phyloP scores from a whole-genome alignment of 2,329 filamentous ascomycete genomes.

The Colletotrichum costaricense region DNA sequence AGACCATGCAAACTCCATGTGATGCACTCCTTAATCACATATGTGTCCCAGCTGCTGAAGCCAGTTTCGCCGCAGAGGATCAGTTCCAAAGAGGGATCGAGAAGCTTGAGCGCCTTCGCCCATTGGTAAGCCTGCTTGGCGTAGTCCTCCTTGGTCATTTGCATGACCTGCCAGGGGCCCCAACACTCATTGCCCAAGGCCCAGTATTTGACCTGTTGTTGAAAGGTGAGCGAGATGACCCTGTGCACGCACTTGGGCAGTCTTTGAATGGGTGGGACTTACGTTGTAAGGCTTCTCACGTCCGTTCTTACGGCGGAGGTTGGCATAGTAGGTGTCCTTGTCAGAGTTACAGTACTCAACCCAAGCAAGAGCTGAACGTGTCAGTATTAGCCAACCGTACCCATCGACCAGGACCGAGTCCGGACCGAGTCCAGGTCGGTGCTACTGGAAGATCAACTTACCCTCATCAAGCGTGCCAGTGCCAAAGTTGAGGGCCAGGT shows the following conservation, averaged over 20 bases:
- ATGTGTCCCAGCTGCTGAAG: slow-evolving; percentile 76
- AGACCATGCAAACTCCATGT: slow-evolving; percentile 49
- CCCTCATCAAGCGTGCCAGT: slow-evolving; percentile 68
- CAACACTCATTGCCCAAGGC: slow-evolving; percentile 82
- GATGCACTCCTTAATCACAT: slow-evolving; percentile 77
- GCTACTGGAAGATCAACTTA: slow-evolving; percentile 30
- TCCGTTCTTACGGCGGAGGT: slow-evolving; percentile 80
- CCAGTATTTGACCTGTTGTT: slow-evolving; percentile 78
- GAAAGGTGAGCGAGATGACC: neutral
- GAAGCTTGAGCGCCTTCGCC: slow-evolving; percentile 78
- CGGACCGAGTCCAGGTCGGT: neutral
- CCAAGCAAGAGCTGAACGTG: slow-evolving; percentile 72
- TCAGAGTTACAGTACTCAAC: slow-evolving; percentile 88
- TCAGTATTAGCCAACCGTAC: neutral
- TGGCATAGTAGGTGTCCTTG: slow-evolving; percentile 84
- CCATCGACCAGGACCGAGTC: neutral
- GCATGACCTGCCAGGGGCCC: slow-evolving; percentile 75
- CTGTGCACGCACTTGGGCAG: neutral
- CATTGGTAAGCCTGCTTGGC: slow-evolving; percentile 76
- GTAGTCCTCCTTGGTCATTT: slow-evolving; percentile 77
- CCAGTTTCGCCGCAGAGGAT: slow-evolving; percentile 81
- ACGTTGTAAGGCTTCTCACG: slow-evolving; percentile 79
- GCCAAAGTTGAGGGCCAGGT: slow-evolving; percentile 84
- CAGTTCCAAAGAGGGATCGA: slow-evolving; percentile 76
- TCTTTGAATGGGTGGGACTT: neutral